Conservation (phyloP, 768 basidiomycete genomes). For the Kwoniella sp. region DNA sequence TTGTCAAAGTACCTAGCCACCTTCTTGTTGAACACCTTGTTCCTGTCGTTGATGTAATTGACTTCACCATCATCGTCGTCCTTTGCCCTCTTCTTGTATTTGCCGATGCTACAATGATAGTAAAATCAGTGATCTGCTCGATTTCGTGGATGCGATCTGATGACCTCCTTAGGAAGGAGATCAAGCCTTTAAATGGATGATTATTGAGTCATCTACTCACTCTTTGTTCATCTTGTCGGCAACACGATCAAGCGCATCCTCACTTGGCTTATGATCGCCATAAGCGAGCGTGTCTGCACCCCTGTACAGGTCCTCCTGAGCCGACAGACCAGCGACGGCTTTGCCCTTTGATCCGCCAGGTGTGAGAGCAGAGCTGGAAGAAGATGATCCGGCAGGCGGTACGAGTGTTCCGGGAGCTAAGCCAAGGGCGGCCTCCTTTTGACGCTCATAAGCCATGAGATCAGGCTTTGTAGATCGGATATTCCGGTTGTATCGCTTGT, state of each 20-base stretch:
- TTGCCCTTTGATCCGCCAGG: constrained; percentile 22
- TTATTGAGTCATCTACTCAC: constrained; percentile 61
- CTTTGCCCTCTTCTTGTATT: constrained; percentile 85
- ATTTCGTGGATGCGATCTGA: too few species aligned
- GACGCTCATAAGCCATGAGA: constrained; percentile 78
- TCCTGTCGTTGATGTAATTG: constrained; percentile 98
- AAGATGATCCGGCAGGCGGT: constrained; percentile 51
- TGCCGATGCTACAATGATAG: constrained; percentile 59
- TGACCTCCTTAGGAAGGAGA: too few species aligned
- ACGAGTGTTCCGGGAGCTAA: constrained; percentile 69
- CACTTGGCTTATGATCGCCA: constrained; percentile 90
- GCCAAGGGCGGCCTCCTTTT: constrained; percentile 83
- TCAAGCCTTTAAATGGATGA: too few species aligned
- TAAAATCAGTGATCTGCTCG: not conserved
- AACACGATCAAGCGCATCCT: constrained; percentile 92
- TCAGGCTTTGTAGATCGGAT: constrained; percentile 86
- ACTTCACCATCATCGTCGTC: constrained; percentile 95
- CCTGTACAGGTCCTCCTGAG: constrained; percentile 78
- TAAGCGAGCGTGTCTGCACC: constrained; percentile 92
- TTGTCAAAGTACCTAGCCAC: constrained; percentile 93
- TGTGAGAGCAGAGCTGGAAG: constrained; percentile 10
- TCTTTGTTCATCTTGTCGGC: constrained; percentile 89
- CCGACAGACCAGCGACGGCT: constrained; percentile 56
- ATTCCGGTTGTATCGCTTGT: constrained; percentile 88
- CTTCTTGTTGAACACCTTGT: constrained; percentile 97